Conservation (phyloP, 2,329 filamentous ascomycete species). For the Mollisia scopiformis region DNA sequence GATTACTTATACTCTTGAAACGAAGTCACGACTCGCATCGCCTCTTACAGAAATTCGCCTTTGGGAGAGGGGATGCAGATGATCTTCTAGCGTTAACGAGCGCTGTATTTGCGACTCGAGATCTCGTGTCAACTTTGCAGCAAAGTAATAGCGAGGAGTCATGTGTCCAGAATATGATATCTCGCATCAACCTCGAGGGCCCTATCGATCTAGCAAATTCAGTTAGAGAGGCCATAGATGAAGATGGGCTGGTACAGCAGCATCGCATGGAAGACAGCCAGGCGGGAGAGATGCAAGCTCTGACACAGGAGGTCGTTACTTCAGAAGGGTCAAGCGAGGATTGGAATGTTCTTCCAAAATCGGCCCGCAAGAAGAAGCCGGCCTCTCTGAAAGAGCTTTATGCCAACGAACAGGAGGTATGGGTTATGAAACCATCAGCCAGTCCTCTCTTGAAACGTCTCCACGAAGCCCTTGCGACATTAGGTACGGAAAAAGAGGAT, state of each 20-base stretch:
- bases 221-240: conserved; percentile 83
- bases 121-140: conserved; percentile 58
- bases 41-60: conserved; percentile 89
- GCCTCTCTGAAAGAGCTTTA: conserved; percentile 59
- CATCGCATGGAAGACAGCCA: conserved; percentile 78
- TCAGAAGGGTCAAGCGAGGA: conserved; percentile 66
- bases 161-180: conserved; percentile 50
- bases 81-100: conserved; percentile 83
- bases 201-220: conserved; percentile 69
- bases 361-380: conserved; percentile 45
- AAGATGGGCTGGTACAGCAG: conserved; percentile 82
- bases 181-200: conserved; percentile 66
- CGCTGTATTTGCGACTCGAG: conserved; percentile 75
- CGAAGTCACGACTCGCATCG: conserved; percentile 85
- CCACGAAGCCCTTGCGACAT: conserved; percentile 65
- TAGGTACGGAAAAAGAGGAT: conserved; percentile 61
- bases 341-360: conserved; percentile 46
- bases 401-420: conserved; percentile 60
- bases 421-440: conserved; percentile 70
- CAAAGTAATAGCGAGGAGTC: conserved; percentile 25
- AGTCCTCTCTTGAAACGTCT: conserved; percentile 67
- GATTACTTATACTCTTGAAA: conserved; percentile 68
- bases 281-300: conserved; percentile 68
- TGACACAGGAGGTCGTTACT: conserved; percentile 73
- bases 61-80: conserved; percentile 89